phyloP scores from a whole-genome alignment of 2,329 filamentous ascomycete genomes.

The Xenosphaeropsis pyriputrescens region DNA sequence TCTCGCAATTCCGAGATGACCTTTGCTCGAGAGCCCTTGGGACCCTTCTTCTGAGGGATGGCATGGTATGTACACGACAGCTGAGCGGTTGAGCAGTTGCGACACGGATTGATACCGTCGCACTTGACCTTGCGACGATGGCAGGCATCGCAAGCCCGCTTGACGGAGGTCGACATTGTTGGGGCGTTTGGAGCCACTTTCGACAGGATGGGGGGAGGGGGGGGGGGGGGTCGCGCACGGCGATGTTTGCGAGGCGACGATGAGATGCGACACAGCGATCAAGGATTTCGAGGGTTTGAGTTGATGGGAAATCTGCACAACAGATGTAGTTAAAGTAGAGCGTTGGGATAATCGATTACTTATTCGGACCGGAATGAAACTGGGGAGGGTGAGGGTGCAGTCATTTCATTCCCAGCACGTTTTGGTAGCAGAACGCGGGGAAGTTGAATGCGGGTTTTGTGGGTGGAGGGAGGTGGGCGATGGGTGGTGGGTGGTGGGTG shows the following conservation, averaged over 20 bases:
- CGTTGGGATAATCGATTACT: neutral
- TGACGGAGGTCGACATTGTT: conserved; percentile 22
- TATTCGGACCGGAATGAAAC: neutral
- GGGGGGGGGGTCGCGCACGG: neutral
- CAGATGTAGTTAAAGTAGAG: neutral
- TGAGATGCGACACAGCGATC: neutral
- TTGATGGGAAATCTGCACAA: neutral
- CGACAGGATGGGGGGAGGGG: neutral
- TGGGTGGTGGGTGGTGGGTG: too few species aligned
- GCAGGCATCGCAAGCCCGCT: conserved; percentile 56
- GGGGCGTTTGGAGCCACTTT: neutral
- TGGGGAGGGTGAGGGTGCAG: neutral
- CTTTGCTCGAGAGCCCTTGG: conserved; percentile 60
- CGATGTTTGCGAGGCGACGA: neutral
- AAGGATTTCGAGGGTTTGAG: neutral
- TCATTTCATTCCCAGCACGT: too few species aligned
- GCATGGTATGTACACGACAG: conserved; percentile 61
- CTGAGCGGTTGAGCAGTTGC: conserved; percentile 53
- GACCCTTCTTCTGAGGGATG: conserved; percentile 63
- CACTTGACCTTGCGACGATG: conserved; percentile 65
- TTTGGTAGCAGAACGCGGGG: too few species aligned
- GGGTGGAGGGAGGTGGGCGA: too few species aligned
- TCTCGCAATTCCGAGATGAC: conserved; percentile 61
- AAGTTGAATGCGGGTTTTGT: too few species aligned
- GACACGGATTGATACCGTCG: conserved; percentile 55